Conservation (phyloP, 169 alveolate species). For the Toxoplasma gondii region DNA sequence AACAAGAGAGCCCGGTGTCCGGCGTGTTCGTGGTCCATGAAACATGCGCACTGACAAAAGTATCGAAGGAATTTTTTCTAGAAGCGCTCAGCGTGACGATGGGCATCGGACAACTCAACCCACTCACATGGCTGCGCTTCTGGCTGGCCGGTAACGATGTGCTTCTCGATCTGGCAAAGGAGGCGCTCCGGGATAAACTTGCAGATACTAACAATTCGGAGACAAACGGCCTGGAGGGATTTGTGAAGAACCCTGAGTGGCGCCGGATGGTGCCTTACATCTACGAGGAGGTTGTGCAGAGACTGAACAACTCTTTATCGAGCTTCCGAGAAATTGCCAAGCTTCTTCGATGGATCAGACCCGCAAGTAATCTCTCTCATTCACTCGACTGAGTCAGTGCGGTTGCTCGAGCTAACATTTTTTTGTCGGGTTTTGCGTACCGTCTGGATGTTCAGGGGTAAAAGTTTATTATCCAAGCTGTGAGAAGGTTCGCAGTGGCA, state of each 20-base stretch:
- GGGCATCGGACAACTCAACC: background rate
- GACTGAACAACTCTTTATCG: background rate
- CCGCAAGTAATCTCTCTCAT: background rate
- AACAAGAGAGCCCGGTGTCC: background rate
- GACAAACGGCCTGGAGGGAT: background rate
- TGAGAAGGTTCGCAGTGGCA: too few relatives aligned
- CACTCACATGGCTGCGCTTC: conserved; percentile 18
- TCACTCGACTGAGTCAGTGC: background rate
- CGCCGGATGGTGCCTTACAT: background rate
- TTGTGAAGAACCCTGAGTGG: background rate
- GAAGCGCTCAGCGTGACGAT: conserved; percentile 9
- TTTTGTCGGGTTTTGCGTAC: too few relatives aligned
- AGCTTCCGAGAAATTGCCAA: conserved; percentile 7
- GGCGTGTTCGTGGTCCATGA: background rate
- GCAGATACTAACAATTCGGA: background rate
- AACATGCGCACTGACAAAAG: background rate
- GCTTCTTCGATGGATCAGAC: conserved; percentile 2
- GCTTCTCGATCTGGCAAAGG: background rate
- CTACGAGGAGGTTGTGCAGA: background rate
- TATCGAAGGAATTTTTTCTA: background rate
- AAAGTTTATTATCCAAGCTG: too few relatives aligned
- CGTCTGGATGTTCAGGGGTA: too few relatives aligned
- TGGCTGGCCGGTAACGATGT: background rate
- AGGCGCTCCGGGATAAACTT: background rate
- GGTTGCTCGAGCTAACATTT: background rate